These are phyloP conservation scores for Afroboletus lepidellus DNA, from an alignment of 1,284 basidiomycete species.

Conservation along the genomic window DNA sequence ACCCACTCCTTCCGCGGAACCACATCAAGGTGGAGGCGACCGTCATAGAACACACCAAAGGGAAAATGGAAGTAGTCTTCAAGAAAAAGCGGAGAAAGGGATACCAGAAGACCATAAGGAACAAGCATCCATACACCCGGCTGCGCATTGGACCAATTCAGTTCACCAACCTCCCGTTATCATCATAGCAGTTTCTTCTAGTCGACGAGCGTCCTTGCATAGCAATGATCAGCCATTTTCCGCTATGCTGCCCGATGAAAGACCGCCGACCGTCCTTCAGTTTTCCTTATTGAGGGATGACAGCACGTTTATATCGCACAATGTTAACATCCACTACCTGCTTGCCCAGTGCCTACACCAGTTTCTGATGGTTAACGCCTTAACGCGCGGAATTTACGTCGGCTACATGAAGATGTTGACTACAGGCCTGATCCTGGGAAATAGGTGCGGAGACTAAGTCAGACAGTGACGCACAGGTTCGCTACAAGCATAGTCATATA, in stretches of 20 bases:
- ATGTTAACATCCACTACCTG: too few relatives aligned
- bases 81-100: conserved; percentile 99
- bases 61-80: conserved; percentile 84
- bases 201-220: not conserved
- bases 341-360: too few relatives aligned
- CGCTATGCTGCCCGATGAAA: not conserved
- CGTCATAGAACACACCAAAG: conserved; percentile 95
- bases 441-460: too few relatives aligned
- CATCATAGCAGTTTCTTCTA: conserved; percentile 13
- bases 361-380: too few relatives aligned
- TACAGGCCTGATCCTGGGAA: too few relatives aligned
- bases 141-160: conserved; percentile 78
- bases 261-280: not conserved
- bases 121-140: conserved; percentile 93
- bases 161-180: conserved; percentile 25
- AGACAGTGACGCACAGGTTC: too few relatives aligned
- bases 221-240: not conserved
- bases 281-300: too few relatives aligned
- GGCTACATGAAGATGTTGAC: too few relatives aligned
- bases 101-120: conserved; percentile 78
- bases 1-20: conserved; percentile 56
- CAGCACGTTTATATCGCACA: too few relatives aligned
- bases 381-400: too few relatives aligned
- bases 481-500: too few relatives aligned
- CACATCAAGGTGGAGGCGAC: conserved; percentile 80